phyloP scores from a whole-genome alignment of 768 basidiomycete species.

The Pulveroboletus ravenelii region DNA sequence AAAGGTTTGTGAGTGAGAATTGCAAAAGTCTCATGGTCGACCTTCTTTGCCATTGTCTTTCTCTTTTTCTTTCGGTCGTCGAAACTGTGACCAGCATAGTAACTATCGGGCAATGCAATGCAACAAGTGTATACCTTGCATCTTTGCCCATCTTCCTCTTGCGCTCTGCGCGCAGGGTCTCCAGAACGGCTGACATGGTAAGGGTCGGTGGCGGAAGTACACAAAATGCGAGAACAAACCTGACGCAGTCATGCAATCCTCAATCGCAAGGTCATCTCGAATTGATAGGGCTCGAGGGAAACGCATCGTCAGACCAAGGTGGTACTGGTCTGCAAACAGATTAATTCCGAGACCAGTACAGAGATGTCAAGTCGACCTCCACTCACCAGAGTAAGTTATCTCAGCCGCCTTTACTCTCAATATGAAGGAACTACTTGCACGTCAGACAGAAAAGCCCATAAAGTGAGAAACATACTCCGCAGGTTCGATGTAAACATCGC shows the following conservation, averaged over 20 bases:
- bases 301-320: conserved; percentile 84
- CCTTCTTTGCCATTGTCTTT: conserved; percentile 28
- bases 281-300: conserved; percentile 85
- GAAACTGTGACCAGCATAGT: conserved; percentile 17
- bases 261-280: conserved; percentile 68
- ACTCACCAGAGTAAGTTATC: conserved; percentile 66
- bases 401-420: conserved; percentile 92
- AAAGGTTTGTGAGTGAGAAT: neutral
- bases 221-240: conserved; percentile 35
- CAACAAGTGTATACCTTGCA: conserved; percentile 36
- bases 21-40: neutral
- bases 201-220: neutral
- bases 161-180: conserved; percentile 55
- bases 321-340: conserved; percentile 62
- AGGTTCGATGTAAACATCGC: conserved; percentile 88
- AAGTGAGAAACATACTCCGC: conserved; percentile 55
- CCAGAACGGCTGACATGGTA: conserved; percentile 46
- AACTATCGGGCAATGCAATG: neutral
- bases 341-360: neutral
- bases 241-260: conserved; percentile 69
- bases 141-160: conserved; percentile 74
- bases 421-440: conserved; percentile 74
- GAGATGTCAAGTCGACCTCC: conserved; percentile 1
- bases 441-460: neutral
- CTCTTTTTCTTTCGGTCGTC: conserved; percentile 31